Base-by-base conservation (phyloP, 176 grass and related monocot genomes). In the Aegilops longissima region DNA sequence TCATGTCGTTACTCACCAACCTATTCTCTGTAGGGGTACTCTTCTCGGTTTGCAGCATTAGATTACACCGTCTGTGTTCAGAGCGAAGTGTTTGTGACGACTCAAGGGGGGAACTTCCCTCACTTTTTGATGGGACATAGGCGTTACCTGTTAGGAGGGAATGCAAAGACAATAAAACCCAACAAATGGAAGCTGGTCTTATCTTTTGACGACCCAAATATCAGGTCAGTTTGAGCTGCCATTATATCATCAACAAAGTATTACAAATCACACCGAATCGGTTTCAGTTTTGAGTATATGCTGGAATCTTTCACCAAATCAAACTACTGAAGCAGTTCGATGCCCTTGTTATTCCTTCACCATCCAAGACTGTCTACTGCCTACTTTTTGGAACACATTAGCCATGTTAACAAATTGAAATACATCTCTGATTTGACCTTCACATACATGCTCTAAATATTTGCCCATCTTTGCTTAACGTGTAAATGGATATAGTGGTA, bases 61-160 rank as follows among this genome's bases (percentile, higher is more conserved):
- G 97, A 98, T 87, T 98, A 96, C 88, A 87, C 90, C 16, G 61
- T 96, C 17, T 98, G 88, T 20, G 67, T 84, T 70, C 86, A 83
- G 44, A 92, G 97, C 16, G 94, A 94, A 88, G 92, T 98, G 45
- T 98, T 98, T 83, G 90, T 96, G 69, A 93, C 97, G 70, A 98
- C 90, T 83, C 97, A 98, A 96, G 97, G 94, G 8, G 93, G 97
- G 2, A 98, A 98, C 77, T 98, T 98, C 36, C 97, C 97, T 20
- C 97, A 98, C 76, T 98, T 98, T 64, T 23, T 98, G 61, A 94
- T 96, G 92, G 97, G 97, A 12, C 90, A 96, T 24, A 92, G 97
- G 74, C 92, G 94, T 29, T 96, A 96, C 79, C 73, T 94, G 31
- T 87, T 91, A 86, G 90, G 80, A 78, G 96, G 93, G 31, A 95